Conservation (phyloP, 139 green algal species). For the Deuterostichococcus epilithicus region DNA sequence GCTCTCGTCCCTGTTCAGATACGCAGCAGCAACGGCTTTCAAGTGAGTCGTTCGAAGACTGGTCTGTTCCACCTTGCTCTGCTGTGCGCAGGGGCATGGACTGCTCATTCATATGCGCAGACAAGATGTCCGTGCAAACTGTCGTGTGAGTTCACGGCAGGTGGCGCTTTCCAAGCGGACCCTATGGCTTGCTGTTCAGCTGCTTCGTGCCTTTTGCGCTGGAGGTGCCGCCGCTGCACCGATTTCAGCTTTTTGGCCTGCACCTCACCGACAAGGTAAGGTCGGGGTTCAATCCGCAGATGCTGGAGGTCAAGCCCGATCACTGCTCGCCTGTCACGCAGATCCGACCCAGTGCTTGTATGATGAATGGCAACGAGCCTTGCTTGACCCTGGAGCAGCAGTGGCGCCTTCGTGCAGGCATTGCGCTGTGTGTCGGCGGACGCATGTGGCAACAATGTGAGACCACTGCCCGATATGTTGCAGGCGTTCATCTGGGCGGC, state of each 20-base stretch:
- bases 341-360: background rate
- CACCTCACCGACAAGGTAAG: conserved; percentile 57
- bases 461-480: background rate
- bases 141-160: background rate
- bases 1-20: background rate
- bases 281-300: too few relatives aligned
- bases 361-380: background rate
- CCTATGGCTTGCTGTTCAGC: conserved; percentile 46
- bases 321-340: too few relatives aligned
- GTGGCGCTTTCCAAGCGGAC: conserved; percentile 18
- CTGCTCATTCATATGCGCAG: too few relatives aligned
- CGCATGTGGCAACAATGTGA: too few relatives aligned
- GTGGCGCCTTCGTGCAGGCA: conserved; percentile 16
- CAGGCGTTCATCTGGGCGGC: conserved; percentile 1
- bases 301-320: too few relatives aligned
- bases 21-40: background rate
- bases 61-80: too few relatives aligned
- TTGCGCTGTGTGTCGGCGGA: conserved; percentile 43
- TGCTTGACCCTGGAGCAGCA: background rate
- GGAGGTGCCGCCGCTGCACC: conserved; percentile 37
- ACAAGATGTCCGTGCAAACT: background rate
- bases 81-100: too few relatives aligned
- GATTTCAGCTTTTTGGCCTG: conserved; percentile 46
- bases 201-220: conserved; percentile 47
- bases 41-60: too few relatives aligned